phyloP scores from a whole-genome alignment of 306 rosid species.

The Sophora flavescens region DNA sequence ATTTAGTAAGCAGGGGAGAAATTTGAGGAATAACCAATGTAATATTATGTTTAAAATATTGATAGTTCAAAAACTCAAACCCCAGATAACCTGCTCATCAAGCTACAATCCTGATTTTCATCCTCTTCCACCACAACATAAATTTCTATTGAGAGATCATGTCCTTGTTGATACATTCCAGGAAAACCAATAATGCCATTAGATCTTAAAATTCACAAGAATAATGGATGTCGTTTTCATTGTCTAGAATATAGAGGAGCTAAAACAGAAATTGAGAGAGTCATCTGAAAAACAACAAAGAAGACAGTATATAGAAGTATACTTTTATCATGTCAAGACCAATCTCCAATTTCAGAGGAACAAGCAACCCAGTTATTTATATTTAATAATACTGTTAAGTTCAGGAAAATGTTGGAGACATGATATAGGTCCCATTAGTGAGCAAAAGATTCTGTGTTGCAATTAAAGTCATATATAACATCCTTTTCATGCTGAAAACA shows the following conservation, averaged over 20 bases:
- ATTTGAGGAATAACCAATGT: slow-evolving; percentile 30
- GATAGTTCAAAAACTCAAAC: neutral
- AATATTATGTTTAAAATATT: slow-evolving; percentile 21
- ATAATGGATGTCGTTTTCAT: slow-evolving; percentile 8
- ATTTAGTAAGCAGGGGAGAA: neutral
- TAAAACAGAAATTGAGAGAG: neutral
- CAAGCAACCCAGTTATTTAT: too few species aligned
- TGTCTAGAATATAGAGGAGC: neutral
- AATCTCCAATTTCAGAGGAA: too few species aligned
- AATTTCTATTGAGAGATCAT: neutral
- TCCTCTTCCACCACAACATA: neutral
- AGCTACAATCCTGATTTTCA: neutral
- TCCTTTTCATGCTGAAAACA: slow-evolving; percentile 25
- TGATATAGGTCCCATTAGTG: slow-evolving; percentile 4
- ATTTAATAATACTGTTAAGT: neutral
- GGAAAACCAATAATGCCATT: neutral
- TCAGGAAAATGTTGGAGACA: slow-evolving; percentile 11
- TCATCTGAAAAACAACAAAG: slow-evolving; percentile 20
- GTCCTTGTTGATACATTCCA: slow-evolving; percentile 9
- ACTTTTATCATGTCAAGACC: too few species aligned
- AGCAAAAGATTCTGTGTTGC: slow-evolving; percentile 5
- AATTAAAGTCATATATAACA: slow-evolving; percentile 10
- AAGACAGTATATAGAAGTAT: neutral
- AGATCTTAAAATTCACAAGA: slow-evolving; percentile 11
- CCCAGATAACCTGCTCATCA: neutral